Evolutionary conservation across 208 protist genomes (phyloP).

Genomic region (Trypanosoma mega): DNA sequence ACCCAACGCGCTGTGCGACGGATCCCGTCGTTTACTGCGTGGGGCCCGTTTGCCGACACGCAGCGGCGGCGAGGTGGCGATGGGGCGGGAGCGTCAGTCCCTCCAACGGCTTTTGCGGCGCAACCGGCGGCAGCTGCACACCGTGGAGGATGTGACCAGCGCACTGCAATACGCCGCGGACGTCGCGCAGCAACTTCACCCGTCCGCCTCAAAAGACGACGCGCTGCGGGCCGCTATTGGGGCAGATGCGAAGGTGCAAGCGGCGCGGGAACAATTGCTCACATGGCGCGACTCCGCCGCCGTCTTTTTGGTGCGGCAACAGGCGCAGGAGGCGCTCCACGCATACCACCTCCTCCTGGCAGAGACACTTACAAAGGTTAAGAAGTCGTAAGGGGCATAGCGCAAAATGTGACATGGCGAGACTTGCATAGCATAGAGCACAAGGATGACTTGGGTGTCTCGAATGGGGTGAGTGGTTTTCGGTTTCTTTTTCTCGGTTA

Average conservation of each 20-base stretch:
- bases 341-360: conserved; percentile 68
- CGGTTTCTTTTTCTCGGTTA: not conserved
- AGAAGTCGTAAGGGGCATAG: conserved; percentile 9
- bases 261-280: conserved; percentile 47
- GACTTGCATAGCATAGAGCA: no score
- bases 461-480: not conserved
- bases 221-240: conserved; percentile 27
- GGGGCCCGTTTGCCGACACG: conserved; percentile 33
- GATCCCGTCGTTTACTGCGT: conserved; percentile 29
- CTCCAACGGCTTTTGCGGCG: conserved; percentile 45
- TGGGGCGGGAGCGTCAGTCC: conserved; percentile 40
- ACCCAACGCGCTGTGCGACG: conserved; percentile 46
- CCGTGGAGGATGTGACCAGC: conserved; percentile 55
- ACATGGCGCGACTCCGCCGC: conserved; percentile 61
- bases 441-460: no score
- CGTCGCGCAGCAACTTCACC: conserved; percentile 16
- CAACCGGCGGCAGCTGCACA: conserved; percentile 62
- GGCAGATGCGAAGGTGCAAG: conserved; percentile 38
- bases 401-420: not conserved
- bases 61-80: conserved; percentile 39
- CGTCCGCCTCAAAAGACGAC: conserved; percentile 7
- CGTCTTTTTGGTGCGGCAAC: conserved; percentile 54
- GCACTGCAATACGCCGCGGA: conserved; percentile 45
- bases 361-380: conserved; percentile 58
- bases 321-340: conserved; percentile 60